Base-by-base conservation (phyloP, 2,329 filamentous ascomycete genomes). In the Nothophoma quercina region DNA sequence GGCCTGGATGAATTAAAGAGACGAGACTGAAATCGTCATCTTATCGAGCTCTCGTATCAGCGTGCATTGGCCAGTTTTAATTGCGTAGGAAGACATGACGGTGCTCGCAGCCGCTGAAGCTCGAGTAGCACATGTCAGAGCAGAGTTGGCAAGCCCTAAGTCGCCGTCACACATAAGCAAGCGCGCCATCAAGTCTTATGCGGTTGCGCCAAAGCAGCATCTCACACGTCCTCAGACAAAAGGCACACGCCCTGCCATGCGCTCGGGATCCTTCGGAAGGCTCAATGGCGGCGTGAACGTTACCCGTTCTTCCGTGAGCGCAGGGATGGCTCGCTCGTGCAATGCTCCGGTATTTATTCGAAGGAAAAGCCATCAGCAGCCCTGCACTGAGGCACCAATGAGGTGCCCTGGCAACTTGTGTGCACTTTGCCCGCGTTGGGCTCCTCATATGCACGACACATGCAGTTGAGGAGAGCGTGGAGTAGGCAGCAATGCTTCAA, bases 261-360 rank as follows among this genome's bases (percentile, higher is more conserved):
- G 41, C 40, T 57, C 64, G 64, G 62, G 57, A 59, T 44, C 45
- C 55, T 34, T 56, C 60, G 60, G 60, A 52, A 59, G 50, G 30
- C 50, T 44, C 51, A 56, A 52, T 56, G 53, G 52, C 51, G n/a
- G n/a, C n/a, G n/a, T n/a, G n/a, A n/a, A n/a, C 56, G 57, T 43
- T 23, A 39, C 59, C 64, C 64, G 60, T 56, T 60, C 51, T 65
- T 51, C 64, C 62, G 60, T 50, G 30, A 46, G 55, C 46, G 56
- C 57, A 47, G 48, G 58, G 58, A 58, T 54, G 42, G 36, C 33
- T 51, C 50, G 53, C 52, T 51, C 55, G 49, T 51, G 56, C 59
- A n/a, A 55, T 39, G 52, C 38, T 47, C 52, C 49, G 58, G 36
- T 36, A 51, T 57, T 55, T 52, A 19, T 13, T 53, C 44, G 50